Evolutionary conservation across 305 asterid species (phyloP).

Genomic region (Solanum hybrid): DNA sequence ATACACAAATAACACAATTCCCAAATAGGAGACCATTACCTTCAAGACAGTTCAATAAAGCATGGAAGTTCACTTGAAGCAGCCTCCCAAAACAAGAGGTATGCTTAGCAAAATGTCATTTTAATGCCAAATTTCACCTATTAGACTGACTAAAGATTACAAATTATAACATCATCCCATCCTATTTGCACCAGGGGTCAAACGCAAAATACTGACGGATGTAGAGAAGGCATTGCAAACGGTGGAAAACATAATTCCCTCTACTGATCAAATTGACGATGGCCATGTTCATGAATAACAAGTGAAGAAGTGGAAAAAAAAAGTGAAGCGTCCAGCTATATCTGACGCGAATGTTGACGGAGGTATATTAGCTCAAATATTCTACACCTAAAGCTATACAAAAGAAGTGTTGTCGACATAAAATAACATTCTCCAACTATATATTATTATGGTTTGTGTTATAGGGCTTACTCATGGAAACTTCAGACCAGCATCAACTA

Average conservation of each 20-base stretch:
- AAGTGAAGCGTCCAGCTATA: neutral
- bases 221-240: neutral
- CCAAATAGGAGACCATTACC: too few relatives aligned
- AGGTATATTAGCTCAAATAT: neutral
- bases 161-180: neutral
- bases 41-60: too few relatives aligned
- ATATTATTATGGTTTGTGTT: too few relatives aligned
- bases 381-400: neutral
- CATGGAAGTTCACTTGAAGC: too few relatives aligned
- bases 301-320: neutral
- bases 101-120: neutral
- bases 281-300: neutral
- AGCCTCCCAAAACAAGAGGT: too few relatives aligned
- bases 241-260: neutral
- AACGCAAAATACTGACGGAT: neutral
- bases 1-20: too few relatives aligned
- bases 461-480: too few relatives aligned
- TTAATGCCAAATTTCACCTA: neutral
- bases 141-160: neutral
- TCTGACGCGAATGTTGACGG: neutral
- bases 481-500: too few relatives aligned
- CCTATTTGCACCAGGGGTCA: neutral
- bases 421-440: too few relatives aligned
- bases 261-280: neutral
- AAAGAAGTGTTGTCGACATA: too few relatives aligned